Evolutionary conservation across 371 early-diverging fungal species (phyloP), one percentile per base, ranked within the genome.

Genomic region (Rhizomucor pusillus): DNA sequence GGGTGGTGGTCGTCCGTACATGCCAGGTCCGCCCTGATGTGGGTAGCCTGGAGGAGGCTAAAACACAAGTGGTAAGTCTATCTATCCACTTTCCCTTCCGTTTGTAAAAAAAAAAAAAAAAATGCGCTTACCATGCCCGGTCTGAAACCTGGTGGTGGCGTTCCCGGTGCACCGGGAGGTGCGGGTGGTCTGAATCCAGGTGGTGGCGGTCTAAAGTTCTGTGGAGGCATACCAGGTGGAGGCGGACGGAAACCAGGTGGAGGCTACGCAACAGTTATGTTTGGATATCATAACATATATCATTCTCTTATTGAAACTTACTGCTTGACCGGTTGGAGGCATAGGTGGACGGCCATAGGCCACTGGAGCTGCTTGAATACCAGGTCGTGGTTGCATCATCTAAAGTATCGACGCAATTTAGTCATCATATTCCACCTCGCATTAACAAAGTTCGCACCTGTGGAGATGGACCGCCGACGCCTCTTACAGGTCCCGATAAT

Each of bases 401-500:
- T 78, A 60, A 20, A 43, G 1, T 44, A 36, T 18, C 3, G 19
- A 16, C 6, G 20, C 18, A 23, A 44, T 7, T 23, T 14, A 23
- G 18, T 46, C 20, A 51, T 36, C 3, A 39, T 19, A 25, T 23
- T 13, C 25, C 47, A 34, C 36, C 29, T 35, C 44, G 48, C 66
- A 61, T n/a, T 46, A 22, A 44, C 33, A 11, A 29, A 14, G 10
- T 16, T 62, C 65, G 67, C 71, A 77, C 77, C 47, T 84, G 83
- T 52, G 89, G 85, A 12, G 91, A 89, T 49, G 97, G 95, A 43
- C 93, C 97, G 55, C 97, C 95, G 43, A 97, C 86, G 41, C 95
- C 95, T 48, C 93, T 84, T 29, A 92, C 90, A 24, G 95, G 95
- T 20, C 93, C 95, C 52, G 88, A 84, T 44, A 95, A 78, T 41